phyloP scores from a whole-genome alignment of 169 alveolate species.

The Eimeria acervulina region DNA sequence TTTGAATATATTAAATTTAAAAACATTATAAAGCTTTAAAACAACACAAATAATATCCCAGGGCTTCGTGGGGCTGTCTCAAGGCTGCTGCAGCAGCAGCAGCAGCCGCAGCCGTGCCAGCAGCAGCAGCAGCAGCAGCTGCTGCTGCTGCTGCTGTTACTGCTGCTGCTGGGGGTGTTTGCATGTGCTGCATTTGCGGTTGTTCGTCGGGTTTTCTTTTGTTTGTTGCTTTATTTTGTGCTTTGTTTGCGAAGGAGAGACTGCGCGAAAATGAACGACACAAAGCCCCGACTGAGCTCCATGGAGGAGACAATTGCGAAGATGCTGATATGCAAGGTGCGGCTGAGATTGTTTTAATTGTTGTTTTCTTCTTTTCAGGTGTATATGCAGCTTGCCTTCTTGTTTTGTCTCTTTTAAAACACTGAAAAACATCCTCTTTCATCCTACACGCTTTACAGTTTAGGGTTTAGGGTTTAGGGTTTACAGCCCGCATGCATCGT shows the following conservation, averaged over 20 bases:
- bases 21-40: too few relatives aligned
- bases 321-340: constrained; percentile 86
- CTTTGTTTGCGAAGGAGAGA: not conserved
- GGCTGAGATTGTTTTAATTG: too few relatives aligned
- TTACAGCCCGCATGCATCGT: too few relatives aligned
- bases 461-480: too few relatives aligned
- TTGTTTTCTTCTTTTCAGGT: too few relatives aligned
- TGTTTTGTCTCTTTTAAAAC: too few relatives aligned
- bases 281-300: constrained; percentile 27
- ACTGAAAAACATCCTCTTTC: too few relatives aligned
- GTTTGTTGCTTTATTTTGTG: not conserved
- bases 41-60: too few relatives aligned
- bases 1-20: too few relatives aligned
- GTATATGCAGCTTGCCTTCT: too few relatives aligned
- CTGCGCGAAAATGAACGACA: constrained; percentile 3
- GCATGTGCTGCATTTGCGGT: not conserved
- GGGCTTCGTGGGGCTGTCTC: not conserved
- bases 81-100: too few relatives aligned
- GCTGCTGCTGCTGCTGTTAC: constrained; percentile 17
- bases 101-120: constrained; percentile 4
- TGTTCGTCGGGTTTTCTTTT: not conserved
- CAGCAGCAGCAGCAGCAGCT: not conserved
- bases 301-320: constrained; percentile 86
- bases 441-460: too few relatives aligned
- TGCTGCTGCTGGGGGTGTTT: not conserved